These are phyloP conservation scores for Lignosus rhinocerotis DNA, from an alignment of 1,284 basidiomycete species.

Conservation along the genomic window DNA sequence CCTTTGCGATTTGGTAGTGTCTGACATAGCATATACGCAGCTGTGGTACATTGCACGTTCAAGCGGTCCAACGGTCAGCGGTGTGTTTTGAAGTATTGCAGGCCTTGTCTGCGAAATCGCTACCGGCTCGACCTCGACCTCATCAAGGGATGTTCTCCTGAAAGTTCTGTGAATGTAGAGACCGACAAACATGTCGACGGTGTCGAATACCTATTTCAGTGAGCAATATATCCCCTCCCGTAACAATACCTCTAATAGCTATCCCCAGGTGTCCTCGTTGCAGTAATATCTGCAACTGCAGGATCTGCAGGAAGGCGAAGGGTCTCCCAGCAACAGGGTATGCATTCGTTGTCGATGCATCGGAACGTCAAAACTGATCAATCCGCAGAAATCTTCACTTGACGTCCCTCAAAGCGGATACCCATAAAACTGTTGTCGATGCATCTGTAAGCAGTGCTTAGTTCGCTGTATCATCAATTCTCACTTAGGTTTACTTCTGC, in stretches of 20 bases:
- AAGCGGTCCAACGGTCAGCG: conserved; percentile 36
- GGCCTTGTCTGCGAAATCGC: conserved; percentile 62
- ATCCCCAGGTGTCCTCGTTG: conserved; percentile 65
- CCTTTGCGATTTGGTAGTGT: background rate
- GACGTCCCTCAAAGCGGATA: conserved; percentile 36
- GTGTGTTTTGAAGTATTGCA: conserved; percentile 64
- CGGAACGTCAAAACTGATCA: conserved; percentile 1
- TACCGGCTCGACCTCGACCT: conserved; percentile 55
- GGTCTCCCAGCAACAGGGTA: conserved; percentile 63
- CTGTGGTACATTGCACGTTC: conserved; percentile 51
- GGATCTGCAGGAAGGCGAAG: conserved; percentile 59
- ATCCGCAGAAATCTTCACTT: conserved; percentile 38
- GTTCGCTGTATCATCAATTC: background rate
- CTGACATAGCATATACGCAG: conserved; percentile 32
- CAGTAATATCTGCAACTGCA: conserved; percentile 64
- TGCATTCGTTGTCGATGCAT: background rate
- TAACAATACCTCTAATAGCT: background rate
- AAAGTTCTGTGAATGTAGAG: conserved; percentile 23
- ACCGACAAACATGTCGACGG: conserved; percentile 38
- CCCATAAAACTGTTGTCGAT: background rate
- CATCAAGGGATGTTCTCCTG: conserved; percentile 38
- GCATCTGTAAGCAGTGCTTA: background rate
- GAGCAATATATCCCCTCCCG: conserved; percentile 21
- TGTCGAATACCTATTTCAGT: conserved; percentile 57
- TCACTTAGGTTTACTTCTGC: background rate